phyloP scores from a whole-genome alignment of 1,284 basidiomycete genomes.

The Wolfiporia cocos region DNA sequence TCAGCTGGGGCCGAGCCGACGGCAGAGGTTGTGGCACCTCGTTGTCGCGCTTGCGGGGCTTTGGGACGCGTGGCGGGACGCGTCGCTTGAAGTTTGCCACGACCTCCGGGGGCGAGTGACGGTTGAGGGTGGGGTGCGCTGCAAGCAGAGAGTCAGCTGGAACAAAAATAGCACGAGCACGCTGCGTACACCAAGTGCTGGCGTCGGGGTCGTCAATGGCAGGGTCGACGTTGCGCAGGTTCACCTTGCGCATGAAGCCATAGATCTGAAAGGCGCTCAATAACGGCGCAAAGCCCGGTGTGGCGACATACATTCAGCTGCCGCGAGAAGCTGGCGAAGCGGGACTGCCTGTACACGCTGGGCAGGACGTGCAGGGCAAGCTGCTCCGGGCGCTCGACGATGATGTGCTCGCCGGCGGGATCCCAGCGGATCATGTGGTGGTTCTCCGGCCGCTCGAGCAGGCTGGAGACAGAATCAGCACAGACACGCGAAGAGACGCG shows the following conservation, averaged over 20 bases:
- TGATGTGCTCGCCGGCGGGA: conserved; percentile 83
- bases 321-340: conserved; percentile 90
- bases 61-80: conserved; percentile 84
- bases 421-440: conserved; percentile 94
- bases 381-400: conserved; percentile 86
- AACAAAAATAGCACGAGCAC: conserved; percentile 4
- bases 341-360: conserved; percentile 85
- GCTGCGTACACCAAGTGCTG: conserved; percentile 77
- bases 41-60: conserved; percentile 69
- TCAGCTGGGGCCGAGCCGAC: conserved; percentile 67
- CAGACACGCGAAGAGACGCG: conserved; percentile 16
- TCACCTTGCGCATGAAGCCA: conserved; percentile 93
- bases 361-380: conserved; percentile 86
- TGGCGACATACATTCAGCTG: conserved; percentile 78
- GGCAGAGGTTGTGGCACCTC: conserved; percentile 51
- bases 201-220: conserved; percentile 90
- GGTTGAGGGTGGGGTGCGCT: conserved; percentile 86
- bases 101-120: conserved; percentile 79
- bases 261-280: too few relatives aligned
- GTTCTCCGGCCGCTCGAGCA: conserved; percentile 80
- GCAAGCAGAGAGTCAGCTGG: conserved; percentile 15
- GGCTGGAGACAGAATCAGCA: conserved; percentile 33
- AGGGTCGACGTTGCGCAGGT: conserved; percentile 86
- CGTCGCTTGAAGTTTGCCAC: conserved; percentile 89
- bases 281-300: conserved; percentile 20